phyloP scores from a whole-genome alignment of 352 stramenopile genomes.

The Phytophthora sansomeana region DNA sequence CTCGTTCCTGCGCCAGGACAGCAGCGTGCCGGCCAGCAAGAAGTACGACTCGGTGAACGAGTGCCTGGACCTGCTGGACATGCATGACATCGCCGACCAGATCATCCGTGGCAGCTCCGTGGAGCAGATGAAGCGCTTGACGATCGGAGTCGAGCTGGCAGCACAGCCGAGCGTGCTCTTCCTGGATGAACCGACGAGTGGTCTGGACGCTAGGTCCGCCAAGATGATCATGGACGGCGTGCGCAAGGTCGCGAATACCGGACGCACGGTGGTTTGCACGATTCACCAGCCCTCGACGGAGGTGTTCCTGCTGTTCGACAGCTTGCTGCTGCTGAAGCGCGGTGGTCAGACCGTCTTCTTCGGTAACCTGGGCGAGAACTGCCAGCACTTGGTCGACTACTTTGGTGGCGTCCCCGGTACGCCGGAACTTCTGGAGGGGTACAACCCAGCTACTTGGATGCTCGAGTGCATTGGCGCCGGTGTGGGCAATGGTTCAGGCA shows the following conservation, averaged over 20 bases:
- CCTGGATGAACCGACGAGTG: slow-evolving; percentile 81
- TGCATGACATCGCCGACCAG: too few species aligned
- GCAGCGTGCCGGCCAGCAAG: too few species aligned
- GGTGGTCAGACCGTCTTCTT: slow-evolving; percentile 86
- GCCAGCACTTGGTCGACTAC: slow-evolving; percentile 57
- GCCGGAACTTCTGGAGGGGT: slow-evolving; percentile 49
- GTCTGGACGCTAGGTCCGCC: slow-evolving; percentile 85
- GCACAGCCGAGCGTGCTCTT: slow-evolving; percentile 87
- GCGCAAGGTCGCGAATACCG: slow-evolving; percentile 80
- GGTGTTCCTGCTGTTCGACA: slow-evolving; percentile 63
- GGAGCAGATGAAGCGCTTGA: slow-evolving; percentile 57
- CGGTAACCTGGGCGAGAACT: slow-evolving; percentile 67
- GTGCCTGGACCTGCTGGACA: too few species aligned
- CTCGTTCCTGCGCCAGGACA: slow-evolving; percentile 70
- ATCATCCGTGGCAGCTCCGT: slow-evolving; percentile 48
- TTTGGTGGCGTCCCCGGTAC: slow-evolving; percentile 65
- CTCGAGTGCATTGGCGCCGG: slow-evolving; percentile 50
- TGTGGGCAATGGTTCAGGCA: slow-evolving; percentile 28
- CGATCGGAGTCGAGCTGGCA: slow-evolving; percentile 66
- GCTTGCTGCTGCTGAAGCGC: slow-evolving; percentile 83
- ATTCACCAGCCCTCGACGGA: slow-evolving; percentile 65
- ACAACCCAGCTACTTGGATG: slow-evolving; percentile 59
- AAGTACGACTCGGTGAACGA: too few species aligned
- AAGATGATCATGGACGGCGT: slow-evolving; percentile 88
- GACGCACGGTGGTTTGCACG: slow-evolving; percentile 83